These are phyloP conservation scores for Trypanosoma cruzi DNA, from an alignment of 208 protist species.

Conservation along the genomic window DNA sequence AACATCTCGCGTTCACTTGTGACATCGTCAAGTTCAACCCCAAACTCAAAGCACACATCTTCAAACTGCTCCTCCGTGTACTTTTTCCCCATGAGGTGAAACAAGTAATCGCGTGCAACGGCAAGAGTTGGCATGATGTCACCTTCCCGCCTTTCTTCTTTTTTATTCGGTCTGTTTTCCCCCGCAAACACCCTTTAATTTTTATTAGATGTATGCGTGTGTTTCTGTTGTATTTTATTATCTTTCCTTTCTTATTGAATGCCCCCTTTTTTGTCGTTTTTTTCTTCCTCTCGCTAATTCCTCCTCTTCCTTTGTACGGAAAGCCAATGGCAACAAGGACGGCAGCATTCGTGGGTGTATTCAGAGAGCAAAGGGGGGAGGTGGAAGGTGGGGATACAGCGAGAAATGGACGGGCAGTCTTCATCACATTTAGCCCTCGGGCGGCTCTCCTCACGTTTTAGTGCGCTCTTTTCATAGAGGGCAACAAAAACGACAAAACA, in stretches of 20 bases:
- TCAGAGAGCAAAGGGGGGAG: neutral
- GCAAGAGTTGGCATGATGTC: constrained; percentile 86
- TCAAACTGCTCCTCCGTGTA: constrained; percentile 96
- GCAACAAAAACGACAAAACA: neutral
- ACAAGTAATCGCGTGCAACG: constrained; percentile 78
- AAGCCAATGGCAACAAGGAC: neutral
- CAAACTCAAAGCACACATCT: constrained; percentile 98
- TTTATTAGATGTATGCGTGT: neutral
- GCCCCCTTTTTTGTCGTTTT: no score
- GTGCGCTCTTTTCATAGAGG: neutral
- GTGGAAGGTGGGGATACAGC: neutral
- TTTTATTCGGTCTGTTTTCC: constrained; percentile 3
- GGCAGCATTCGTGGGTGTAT: neutral
- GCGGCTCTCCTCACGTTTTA: neutral
- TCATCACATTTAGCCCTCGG: neutral
- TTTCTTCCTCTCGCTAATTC: neutral
- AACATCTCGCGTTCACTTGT: constrained; percentile 96
- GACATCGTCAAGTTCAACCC: constrained; percentile 98
- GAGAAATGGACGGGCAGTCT: neutral
- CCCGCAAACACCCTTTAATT: no score
- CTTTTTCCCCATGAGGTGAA: constrained; percentile 66
- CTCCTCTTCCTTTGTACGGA: neutral
- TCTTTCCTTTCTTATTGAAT: neutral
- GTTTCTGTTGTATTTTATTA: neutral
- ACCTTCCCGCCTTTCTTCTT: constrained; percentile 21